Evolutionary conservation across 805 yeast species (phyloP), one percentile per base, ranked within the genome.

Genomic region (Kodamaea nitidulidarum): DNA sequence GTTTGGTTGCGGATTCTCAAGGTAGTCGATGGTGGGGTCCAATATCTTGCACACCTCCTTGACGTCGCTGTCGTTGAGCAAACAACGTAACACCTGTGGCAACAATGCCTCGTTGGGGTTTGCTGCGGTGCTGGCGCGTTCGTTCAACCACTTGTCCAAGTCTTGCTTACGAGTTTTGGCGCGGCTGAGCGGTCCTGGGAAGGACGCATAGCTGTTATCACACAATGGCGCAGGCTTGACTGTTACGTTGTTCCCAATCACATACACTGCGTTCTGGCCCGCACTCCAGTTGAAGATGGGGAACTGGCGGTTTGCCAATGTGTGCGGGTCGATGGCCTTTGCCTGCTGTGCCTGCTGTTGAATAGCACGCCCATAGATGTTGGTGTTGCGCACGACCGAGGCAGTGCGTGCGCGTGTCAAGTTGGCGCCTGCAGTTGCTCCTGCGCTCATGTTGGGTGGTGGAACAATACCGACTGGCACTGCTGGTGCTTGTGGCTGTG

Each of bases 221-320:
- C 51, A 50, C 32, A 54, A 47, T 1, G 46, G 15, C 3, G 51
- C 52, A 8, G 44, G 46, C 8, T 42, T 54, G 7, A 80, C 61
- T 1, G 63, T 63, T 4, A 82, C 50, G 9, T 40, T 39, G n/a
- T 39, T 42, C 5, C 70, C 69, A 12, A 61, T 47, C 36, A 67
- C 50, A 15, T 42, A 40, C 1, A 51, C 60, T 3, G 56, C 56
- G n/a, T 52, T 56, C 20, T 54, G 56, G 1, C 67, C 56, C 20
- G 47, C 43, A 36, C 65, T 58, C 84, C 93, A 88, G 42, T 73
- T 69, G 55, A 86, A 83, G 24, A 88, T 54, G 0, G 96, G 95
- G 60, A 83, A 84, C 54, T 85, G 95, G 39, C 84, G 69, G 34
- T 64, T 60, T 16, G 70, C 58, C 37, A 82, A 57, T 16, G 78